These are phyloP conservation scores for Entoloma clypeatum DNA, from an alignment of 1,284 basidiomycete genomes.

Conservation along the genomic window DNA sequence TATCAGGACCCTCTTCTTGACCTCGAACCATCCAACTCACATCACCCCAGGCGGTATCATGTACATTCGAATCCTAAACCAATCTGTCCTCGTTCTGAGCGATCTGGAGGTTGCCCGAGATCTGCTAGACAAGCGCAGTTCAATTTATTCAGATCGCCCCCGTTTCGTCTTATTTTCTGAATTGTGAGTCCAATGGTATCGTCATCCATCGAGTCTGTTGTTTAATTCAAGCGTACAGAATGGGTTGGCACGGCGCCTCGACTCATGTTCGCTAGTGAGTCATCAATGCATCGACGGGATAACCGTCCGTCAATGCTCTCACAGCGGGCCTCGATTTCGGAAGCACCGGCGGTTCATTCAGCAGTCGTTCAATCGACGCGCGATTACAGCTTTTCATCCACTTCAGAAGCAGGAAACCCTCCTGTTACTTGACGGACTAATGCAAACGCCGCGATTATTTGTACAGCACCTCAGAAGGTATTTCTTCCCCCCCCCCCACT, in stretches of 20 bases:
- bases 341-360: slow-evolving; percentile 49
- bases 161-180: slow-evolving; percentile 45
- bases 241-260: slow-evolving; percentile 44
- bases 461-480: slow-evolving; percentile 42
- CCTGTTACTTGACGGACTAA: slow-evolving; percentile 36
- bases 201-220: neutral
- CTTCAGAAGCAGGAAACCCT: slow-evolving; percentile 40
- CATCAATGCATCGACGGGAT: neutral
- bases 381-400: slow-evolving; percentile 33
- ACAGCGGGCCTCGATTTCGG: slow-evolving; percentile 45
- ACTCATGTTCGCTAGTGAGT: slow-evolving; percentile 43
- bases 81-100: slow-evolving; percentile 42
- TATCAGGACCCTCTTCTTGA: slow-evolving; percentile 17
- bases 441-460: slow-evolving; percentile 36
- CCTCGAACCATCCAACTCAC: slow-evolving; percentile 2
- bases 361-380: slow-evolving; percentile 42
- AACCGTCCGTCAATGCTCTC: slow-evolving; percentile 5
- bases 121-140: slow-evolving; percentile 43
- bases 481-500: slow-evolving; percentile 2
- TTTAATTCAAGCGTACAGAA: slow-evolving; percentile 25
- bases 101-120: slow-evolving; percentile 39
- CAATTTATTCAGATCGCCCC: slow-evolving; percentile 48
- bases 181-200: slow-evolving; percentile 30
- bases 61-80: slow-evolving; percentile 37
- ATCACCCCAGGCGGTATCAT: slow-evolving; percentile 37